These are phyloP conservation scores for Corchorus olitorius DNA, from an alignment of 345 rosid species.

Conservation along the genomic window DNA sequence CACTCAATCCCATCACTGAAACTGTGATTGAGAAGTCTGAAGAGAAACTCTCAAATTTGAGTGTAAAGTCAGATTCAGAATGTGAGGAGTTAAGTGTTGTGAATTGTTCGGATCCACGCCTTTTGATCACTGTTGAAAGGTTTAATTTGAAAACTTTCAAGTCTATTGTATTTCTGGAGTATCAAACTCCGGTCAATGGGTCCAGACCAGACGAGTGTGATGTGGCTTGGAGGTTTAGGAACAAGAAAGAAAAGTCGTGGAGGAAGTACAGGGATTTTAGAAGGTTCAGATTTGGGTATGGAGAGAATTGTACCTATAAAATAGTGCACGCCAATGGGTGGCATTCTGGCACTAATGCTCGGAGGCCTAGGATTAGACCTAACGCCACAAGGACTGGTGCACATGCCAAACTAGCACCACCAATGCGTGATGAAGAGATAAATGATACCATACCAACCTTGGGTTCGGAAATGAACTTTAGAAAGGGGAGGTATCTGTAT, in stretches of 20 bases:
- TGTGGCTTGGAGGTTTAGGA: constrained; percentile 90
- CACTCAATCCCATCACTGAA: constrained; percentile 43
- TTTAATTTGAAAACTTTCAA: constrained; percentile 71
- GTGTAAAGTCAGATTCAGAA: constrained; percentile 36
- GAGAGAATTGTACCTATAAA: constrained; percentile 66
- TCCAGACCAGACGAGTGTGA: constrained; percentile 76
- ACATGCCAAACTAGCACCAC: constrained; percentile 31
- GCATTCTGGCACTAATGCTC: constrained; percentile 86
- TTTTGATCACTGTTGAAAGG: constrained; percentile 68
- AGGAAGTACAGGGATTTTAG: constrained; percentile 90
- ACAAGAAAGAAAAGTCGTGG: constrained; percentile 94
- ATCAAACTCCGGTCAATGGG: constrained; percentile 76
- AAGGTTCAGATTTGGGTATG: constrained; percentile 69
- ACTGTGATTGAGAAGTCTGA: constrained; percentile 48
- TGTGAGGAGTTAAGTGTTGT: constrained; percentile 55
- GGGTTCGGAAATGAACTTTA: constrained; percentile 57
- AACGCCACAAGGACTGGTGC: constrained; percentile 28
- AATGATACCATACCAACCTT: constrained; percentile 63
- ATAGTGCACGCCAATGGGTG: constrained; percentile 67
- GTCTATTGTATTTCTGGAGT: constrained; percentile 78
- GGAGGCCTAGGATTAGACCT: constrained; percentile 47
- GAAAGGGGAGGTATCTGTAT: constrained; percentile 83
- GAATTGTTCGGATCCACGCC: constrained; percentile 86
- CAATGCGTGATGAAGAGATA: constrained; percentile 54
- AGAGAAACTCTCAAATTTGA: constrained; percentile 43